Evolutionary conservation across 2,329 filamentous ascomycete genomes (phyloP), one percentile per base, ranked within the genome.

Genomic region (Grosmannia clavigera): DNA sequence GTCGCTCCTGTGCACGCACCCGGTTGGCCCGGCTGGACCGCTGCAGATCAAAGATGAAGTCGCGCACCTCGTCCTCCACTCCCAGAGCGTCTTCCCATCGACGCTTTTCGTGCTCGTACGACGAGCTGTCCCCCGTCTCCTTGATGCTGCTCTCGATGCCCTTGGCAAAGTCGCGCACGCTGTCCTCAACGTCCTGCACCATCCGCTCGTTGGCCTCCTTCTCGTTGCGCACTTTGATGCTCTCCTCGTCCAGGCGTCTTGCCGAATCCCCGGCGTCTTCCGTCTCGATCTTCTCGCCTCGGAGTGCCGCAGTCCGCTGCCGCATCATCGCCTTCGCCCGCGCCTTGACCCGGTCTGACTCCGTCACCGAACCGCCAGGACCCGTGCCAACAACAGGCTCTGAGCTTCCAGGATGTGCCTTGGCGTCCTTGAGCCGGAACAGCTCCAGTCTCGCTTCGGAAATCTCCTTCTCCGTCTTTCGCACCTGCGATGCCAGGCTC

Each of bases 241-340:
- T 94, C 73, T 99, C 92, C 66, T 95, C 88, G 71, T 97, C 94
- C 19, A 97, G 74, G 40, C 94, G 84, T 74, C 90, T 88, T 55
- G 91, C 85, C 3, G 89, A 90, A 64, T 88, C 89, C 31, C 81
- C 80, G 64, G 92, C 87, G 65, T 95, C 89, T 62, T 86, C 81
- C 54, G 76, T 72, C 46, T 89, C 84, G 55, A 86, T 76, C 69
- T 92, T 91, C 72, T 87, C 90, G 61, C 94, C 94, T 27, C 91
- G 90, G 64, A 99, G 76, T 22, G 94, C 92, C 60, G 94, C 94
- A 66, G 94, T 92, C 62, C 94, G 87, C 68, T 96, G 92, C 75
- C 97, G 92, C 94, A 99, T 99, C 85, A 96, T 95, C 48, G 92
- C 92, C 75, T 92, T 95, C 38, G 94, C 92, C 66, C 92, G 85